Conservation (phyloP, 2,329 filamentous ascomycete species). For the Thelonectria rubi region DNA sequence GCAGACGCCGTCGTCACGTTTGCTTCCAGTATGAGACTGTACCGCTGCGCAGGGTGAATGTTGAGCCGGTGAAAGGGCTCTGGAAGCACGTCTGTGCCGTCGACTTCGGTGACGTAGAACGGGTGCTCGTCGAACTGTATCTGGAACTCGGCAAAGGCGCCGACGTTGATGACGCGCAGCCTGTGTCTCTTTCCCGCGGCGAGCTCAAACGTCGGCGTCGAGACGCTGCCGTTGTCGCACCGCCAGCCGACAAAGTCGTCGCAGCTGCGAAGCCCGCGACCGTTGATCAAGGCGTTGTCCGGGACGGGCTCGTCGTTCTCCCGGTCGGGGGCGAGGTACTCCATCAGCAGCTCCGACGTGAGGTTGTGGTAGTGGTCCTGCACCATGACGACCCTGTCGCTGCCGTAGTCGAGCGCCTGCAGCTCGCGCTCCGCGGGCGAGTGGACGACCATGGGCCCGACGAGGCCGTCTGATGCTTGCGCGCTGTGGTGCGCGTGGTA, state of each 20-base stretch:
- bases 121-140: constrained; percentile 74
- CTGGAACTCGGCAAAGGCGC: constrained; percentile 76
- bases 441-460: constrained; percentile 73
- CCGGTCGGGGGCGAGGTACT: constrained; percentile 64
- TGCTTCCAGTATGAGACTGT: constrained; percentile 71
- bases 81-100: constrained; percentile 73
- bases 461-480: constrained; percentile 74
- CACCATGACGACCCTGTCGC: constrained; percentile 71
- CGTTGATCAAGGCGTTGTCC: constrained; percentile 72
- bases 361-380: constrained; percentile 77
- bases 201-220: constrained; percentile 55
- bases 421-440: constrained; percentile 55
- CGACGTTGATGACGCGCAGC: constrained; percentile 74
- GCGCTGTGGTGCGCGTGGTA: constrained; percentile 74
- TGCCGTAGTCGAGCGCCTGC: constrained; percentile 43
- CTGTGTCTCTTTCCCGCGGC: constrained; percentile 68
- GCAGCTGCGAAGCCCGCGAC: constrained; percentile 49
- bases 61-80: constrained; percentile 67
- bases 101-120: constrained; percentile 73
- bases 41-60: constrained; percentile 75
- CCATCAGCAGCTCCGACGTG: constrained; percentile 58
- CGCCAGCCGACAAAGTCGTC: constrained; percentile 48
- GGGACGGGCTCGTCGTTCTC: constrained; percentile 72
- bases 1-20: constrained; percentile 62
- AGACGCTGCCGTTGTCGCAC: constrained; percentile 54